These are phyloP conservation scores for Trichoderma koningiopsis DNA, from an alignment of 2,329 filamentous ascomycete species.

Conservation along the genomic window DNA sequence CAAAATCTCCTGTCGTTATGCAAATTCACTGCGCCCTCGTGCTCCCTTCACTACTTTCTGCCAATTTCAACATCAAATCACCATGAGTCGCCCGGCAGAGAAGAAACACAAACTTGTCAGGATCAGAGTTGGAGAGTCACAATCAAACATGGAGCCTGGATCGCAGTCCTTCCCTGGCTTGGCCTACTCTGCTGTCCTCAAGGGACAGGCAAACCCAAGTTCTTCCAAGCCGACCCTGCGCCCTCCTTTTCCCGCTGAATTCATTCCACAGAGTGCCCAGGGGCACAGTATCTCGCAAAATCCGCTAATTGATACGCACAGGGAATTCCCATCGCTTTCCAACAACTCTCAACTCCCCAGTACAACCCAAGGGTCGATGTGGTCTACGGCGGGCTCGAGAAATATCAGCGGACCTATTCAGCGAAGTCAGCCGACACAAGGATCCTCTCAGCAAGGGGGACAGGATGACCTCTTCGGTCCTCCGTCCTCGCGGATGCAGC, in stretches of 20 bases:
- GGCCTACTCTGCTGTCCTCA: slow-evolving; percentile 39
- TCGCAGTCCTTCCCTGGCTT: slow-evolving; percentile 22
- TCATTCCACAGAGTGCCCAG: neutral
- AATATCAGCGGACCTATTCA: slow-evolving; percentile 53
- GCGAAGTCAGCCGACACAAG: slow-evolving; percentile 54
- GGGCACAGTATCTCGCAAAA: neutral
- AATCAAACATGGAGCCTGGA: neutral
- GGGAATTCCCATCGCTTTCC: slow-evolving; percentile 67
- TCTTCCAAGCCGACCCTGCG: slow-evolving; percentile 6
- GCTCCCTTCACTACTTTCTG: neutral
- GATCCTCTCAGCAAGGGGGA: slow-evolving; percentile 53
- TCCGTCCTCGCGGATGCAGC: slow-evolving; percentile 45
- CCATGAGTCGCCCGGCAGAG: slow-evolving; percentile 18
- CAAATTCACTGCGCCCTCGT: neutral
- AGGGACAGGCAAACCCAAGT: slow-evolving; percentile 32
- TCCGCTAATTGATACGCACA: slow-evolving; percentile 35
- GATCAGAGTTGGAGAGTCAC: slow-evolving; percentile 24
- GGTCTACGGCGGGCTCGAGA: slow-evolving; percentile 54
- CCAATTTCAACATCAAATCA: neutral
- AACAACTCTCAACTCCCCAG: slow-evolving; percentile 59
- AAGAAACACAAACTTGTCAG: slow-evolving; percentile 27
- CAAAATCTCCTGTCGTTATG: neutral
- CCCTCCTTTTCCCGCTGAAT: neutral
- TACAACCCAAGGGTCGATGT: slow-evolving; percentile 54
- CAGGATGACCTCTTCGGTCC: slow-evolving; percentile 51